Evolutionary conservation across 208 protist species (phyloP).

Genomic region (Acanthamoeba healyi): DNA sequence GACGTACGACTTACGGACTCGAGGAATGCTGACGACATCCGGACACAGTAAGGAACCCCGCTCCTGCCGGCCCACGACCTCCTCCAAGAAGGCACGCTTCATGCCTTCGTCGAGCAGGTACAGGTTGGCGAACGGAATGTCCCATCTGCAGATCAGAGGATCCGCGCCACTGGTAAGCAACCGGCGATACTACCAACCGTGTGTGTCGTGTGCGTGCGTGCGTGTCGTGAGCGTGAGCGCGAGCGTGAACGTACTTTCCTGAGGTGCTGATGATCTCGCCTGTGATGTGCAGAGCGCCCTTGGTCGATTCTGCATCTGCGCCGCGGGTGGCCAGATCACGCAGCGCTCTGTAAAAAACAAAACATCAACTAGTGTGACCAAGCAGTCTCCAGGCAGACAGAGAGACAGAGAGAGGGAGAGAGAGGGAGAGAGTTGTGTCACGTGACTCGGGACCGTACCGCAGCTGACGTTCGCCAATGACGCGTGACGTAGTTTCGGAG

Average conservation of each 20-base stretch:
- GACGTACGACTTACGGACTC: background rate
- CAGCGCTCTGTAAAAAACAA: background rate
- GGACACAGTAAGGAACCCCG: background rate
- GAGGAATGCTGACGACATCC: slow-evolving; percentile 25
- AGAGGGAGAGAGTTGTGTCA: no score
- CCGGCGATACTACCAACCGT: no score
- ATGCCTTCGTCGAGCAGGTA: slow-evolving; percentile 51
- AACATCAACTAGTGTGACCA: no score
- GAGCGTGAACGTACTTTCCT: background rate
- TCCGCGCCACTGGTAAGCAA: no score
- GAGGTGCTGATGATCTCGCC: slow-evolving; percentile 30
- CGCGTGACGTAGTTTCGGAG: slow-evolving; percentile 36
- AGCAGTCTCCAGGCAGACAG: background rate
- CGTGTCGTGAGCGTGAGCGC: background rate
- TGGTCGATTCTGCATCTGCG: background rate
- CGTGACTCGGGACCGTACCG: background rate
- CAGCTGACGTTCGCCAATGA: slow-evolving; percentile 47
- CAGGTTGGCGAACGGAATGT: slow-evolving; percentile 43
- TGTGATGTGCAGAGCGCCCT: background rate
- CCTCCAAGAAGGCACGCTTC: slow-evolving; percentile 34
- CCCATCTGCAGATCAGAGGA: no score
- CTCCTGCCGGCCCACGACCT: background rate
- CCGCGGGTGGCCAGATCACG: background rate
- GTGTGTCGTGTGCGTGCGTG: no score
- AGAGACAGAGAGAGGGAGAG: no score